Evolutionary conservation across 2,329 filamentous ascomycete genomes (phyloP).

Genomic region (Cladosporium halotolerans): DNA sequence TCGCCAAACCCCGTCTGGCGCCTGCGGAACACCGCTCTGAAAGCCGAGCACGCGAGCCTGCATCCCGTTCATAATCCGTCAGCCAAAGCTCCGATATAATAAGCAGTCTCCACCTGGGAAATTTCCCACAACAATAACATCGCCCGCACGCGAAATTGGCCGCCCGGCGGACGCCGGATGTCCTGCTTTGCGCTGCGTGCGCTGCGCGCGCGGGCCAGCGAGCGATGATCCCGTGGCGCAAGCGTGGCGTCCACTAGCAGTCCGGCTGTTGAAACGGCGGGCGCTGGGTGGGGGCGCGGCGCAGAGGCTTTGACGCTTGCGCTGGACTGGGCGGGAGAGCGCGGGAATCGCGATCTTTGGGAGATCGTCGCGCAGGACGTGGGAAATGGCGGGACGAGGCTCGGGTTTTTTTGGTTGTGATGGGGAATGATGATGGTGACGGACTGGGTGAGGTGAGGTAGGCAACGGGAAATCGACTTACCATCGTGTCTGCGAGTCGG

Average conservation of each 20-base stretch:
- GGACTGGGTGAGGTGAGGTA: neutral
- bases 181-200: no score
- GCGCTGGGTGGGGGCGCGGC: neutral
- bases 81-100: neutral
- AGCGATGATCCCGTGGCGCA: conserved; percentile 8
- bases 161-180: no score
- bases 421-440: neutral
- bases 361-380: neutral
- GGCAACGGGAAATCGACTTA: conserved; percentile 35
- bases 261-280: neutral
- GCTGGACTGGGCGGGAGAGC: neutral
- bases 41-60: conserved; percentile 66
- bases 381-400: neutral
- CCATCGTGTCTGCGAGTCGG: conserved; percentile 56
- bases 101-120: no score
- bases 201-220: no score
- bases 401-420: neutral
- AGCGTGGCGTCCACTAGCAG: conserved; percentile 3
- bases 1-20: conserved; percentile 64
- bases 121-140: no score
- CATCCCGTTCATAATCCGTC: neutral
- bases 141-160: no score
- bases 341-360: conserved; percentile 4
- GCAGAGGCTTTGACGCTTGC: neutral
- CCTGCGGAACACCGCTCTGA: conserved; percentile 57